Base-by-base conservation (phyloP, 768 basidiomycete genomes). In the Strobilomyces confusus region DNA sequence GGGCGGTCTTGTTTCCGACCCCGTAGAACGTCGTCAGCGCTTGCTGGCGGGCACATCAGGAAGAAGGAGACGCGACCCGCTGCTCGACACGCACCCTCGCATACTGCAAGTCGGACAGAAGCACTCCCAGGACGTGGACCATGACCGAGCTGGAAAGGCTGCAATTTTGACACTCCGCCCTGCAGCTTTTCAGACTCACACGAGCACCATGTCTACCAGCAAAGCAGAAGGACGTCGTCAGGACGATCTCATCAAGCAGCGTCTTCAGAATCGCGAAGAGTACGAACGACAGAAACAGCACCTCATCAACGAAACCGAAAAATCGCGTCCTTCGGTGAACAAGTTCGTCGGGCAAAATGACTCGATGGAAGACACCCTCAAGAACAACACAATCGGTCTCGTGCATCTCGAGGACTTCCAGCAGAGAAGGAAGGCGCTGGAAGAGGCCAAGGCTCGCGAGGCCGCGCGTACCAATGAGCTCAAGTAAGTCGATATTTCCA, bases 301-400 rank as follows among this genome's bases (percentile, higher is more conserved):
- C 43, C 82, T 93, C 68, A 84, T 90, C 62, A 82, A 79, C 66
- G 94, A 97, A 73, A 94, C 93, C 2, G 91, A 95, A 75, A 95
- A 94, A 70, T 86, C 90, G 36, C 87, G 92, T 29, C 90, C 93
- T 5, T 89, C 91, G 0, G 73, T 82, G 4, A 86, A 87, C 66
- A 88, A 94, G 56, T 98, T 98, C 70, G 89, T 95, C 34, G 92
- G 92, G 1, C 91, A 95, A 69, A 83, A 91, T 71, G 95, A 98
- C 67, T 92, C 90, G 5, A 84, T 97, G 79, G 95, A 98, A 69
- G 95, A 98, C 54, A 80, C 83, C 8, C 79, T 98, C 47, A 97
- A 95, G 77, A 79, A 92, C 56, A 86, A 79, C 45, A 98, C 95
- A 1, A 83, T 98, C 41, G 95, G 95, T 58, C 80, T 98, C 17